Percentiles rank a stretch among this genome's conserved stretches.
Evolutionary conservation across 768 basidiomycete species (phyloP).

Genomic region (Mycena amicta): DNA sequence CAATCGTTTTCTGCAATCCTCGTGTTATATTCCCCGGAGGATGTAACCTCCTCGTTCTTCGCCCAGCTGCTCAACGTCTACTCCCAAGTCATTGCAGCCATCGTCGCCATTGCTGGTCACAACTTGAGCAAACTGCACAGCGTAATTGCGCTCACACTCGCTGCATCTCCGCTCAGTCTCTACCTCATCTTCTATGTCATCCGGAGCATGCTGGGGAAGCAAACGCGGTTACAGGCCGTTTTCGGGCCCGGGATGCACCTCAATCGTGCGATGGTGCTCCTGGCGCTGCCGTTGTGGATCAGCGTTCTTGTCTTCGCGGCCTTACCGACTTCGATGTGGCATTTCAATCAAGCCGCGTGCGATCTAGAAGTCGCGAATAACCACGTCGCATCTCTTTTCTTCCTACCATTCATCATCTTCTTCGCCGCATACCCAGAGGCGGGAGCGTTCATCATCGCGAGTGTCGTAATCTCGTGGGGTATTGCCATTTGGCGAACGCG

Average conservation of each 20-base stretch:
- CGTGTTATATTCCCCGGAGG: slow-evolving; percentile 16
- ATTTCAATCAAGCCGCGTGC: slow-evolving; percentile 20
- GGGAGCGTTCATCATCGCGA: not conserved
- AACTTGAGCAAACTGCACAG: slow-evolving; percentile 20
- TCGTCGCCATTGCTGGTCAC: slow-evolving; percentile 9
- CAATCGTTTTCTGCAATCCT: slow-evolving; percentile 20
- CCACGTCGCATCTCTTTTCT: slow-evolving; percentile 15
- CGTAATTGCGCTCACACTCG: slow-evolving; percentile 16
- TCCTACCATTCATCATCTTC: slow-evolving; percentile 20
- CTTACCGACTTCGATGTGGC: slow-evolving; percentile 2
- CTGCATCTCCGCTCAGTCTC: slow-evolving; percentile 20
- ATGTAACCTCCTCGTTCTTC: slow-evolving; percentile 13
- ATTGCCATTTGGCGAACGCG: slow-evolving; percentile 14
- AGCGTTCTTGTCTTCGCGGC: slow-evolving; percentile 13
- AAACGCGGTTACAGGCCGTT: slow-evolving; percentile 13
- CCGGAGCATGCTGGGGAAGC: slow-evolving; percentile 13
- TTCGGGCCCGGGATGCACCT: slow-evolving; percentile 14
- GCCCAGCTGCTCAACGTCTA: slow-evolving; percentile 22
- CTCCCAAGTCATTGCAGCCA: slow-evolving; percentile 19
- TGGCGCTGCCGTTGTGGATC: slow-evolving; percentile 18
- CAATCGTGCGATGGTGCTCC: slow-evolving; percentile 14
- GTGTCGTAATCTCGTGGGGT: slow-evolving; percentile 7
- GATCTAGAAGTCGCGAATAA: slow-evolving; percentile 8
- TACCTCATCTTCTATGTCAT: slow-evolving; percentile 20
- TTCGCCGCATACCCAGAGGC: slow-evolving; percentile 4